Percentiles rank a stretch among this genome's conserved stretches.
phyloP scores from a whole-genome alignment of 1,284 basidiomycete genomes.

The Trametes sp. region DNA sequence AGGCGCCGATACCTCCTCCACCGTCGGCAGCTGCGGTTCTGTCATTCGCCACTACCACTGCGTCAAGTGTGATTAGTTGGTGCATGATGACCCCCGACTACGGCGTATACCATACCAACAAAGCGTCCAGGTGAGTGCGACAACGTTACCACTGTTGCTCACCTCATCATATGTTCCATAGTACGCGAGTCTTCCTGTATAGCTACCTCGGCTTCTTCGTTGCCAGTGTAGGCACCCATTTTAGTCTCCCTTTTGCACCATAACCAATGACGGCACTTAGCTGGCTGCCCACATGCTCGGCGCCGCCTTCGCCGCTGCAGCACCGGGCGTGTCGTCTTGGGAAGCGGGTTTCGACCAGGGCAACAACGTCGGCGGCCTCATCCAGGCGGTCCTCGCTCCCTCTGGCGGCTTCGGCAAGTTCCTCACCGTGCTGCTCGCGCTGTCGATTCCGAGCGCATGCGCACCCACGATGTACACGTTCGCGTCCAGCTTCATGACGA shows the following conservation, averaged over 20 bases:
- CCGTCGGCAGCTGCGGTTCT: constrained; percentile 41
- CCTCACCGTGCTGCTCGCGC: constrained; percentile 62
- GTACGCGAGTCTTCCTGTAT: constrained; percentile 62
- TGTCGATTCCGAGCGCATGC: constrained; percentile 62
- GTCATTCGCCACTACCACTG: constrained; percentile 46
- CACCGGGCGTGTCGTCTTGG: constrained; percentile 66
- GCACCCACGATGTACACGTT: constrained; percentile 85
- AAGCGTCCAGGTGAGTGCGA: constrained; percentile 53
- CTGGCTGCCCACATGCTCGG: constrained; percentile 69
- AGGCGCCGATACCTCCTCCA: constrained; percentile 41
- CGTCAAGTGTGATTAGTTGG: constrained; percentile 61
- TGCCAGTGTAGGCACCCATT: constrained; percentile 54
- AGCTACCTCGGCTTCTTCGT: constrained; percentile 72
- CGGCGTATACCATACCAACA: constrained; percentile 61
- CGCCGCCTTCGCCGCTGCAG: constrained; percentile 68
- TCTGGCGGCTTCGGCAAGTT: constrained; percentile 65
- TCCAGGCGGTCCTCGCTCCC: constrained; percentile 51
- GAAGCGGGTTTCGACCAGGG: constrained; percentile 60
- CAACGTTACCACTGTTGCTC: constrained; percentile 15
- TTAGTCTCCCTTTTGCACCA: background rate
- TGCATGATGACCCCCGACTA: constrained; percentile 66
- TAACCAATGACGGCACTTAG: constrained; percentile 40
- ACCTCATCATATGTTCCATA: constrained; percentile 34
- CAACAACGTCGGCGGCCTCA: constrained; percentile 60
- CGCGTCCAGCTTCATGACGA: constrained; percentile 75